Percentiles rank a stretch among this genome's conserved stretches.
phyloP scores from a whole-genome alignment of 768 basidiomycete species.

The Saitozyma sp. region DNA sequence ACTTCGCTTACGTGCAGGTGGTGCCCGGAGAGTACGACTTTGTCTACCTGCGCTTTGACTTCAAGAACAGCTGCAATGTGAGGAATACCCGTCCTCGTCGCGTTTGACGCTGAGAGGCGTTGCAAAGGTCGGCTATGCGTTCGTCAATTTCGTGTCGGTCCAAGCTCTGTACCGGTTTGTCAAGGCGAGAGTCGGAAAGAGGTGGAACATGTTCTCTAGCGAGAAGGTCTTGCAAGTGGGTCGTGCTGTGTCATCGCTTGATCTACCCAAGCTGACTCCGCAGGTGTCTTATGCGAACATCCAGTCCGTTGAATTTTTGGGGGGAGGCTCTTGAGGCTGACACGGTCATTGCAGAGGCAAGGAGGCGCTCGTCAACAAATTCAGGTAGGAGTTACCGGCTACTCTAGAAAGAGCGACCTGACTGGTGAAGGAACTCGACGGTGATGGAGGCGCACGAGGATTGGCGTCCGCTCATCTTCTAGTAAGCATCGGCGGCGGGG shows the following conservation, averaged over 20 bases:
- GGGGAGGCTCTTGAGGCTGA: background rate
- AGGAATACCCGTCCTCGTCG: background rate
- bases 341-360: constrained; percentile 32
- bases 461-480: constrained; percentile 49
- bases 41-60: constrained; percentile 52
- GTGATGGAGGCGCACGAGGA: constrained; percentile 46
- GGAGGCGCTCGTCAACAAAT: constrained; percentile 45
- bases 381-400: constrained; percentile 26
- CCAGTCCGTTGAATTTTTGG: constrained; percentile 30
- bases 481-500: constrained; percentile 20
- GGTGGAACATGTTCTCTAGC: constrained; percentile 49
- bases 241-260: background rate
- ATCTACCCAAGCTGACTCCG: constrained; percentile 6
- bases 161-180: constrained; percentile 40
- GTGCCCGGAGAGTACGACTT: constrained; percentile 50
- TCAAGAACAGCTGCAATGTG: constrained; percentile 50
- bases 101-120: background rate
- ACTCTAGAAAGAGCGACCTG: background rate
- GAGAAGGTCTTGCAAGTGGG: constrained; percentile 51
- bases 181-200: constrained; percentile 41
- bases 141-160: constrained; percentile 48
- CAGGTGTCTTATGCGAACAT: constrained; percentile 50
- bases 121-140: constrained; percentile 47
- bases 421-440: constrained; percentile 36
- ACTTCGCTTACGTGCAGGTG: constrained; percentile 25